Percentiles rank a stretch among this genome's conserved stretches.
phyloP scores from a whole-genome alignment of 129 eudicot genomes.

The Lactuca saligna region DNA sequence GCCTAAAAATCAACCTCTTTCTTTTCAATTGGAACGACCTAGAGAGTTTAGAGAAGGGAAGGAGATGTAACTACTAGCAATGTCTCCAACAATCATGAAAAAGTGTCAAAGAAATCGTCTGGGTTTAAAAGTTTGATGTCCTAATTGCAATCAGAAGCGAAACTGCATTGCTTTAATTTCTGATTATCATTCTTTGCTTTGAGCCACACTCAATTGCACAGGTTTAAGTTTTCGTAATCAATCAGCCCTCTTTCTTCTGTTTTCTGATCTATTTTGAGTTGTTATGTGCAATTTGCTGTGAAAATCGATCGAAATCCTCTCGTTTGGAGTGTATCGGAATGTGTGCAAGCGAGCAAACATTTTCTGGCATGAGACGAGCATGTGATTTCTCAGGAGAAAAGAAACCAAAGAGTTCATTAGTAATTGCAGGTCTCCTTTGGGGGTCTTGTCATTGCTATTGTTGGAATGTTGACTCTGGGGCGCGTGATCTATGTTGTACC shows the following conservation, averaged over 20 bases:
- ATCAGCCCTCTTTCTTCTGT: background rate
- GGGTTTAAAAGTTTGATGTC: background rate
- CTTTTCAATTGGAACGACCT: too few species aligned
- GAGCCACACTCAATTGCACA: background rate
- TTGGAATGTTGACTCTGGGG: background rate
- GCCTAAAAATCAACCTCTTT: too few species aligned
- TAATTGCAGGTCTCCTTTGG: background rate
- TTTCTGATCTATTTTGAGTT: background rate
- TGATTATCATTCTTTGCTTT: background rate
- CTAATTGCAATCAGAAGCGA: background rate
- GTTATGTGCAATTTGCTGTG: background rate
- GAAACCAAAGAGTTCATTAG: background rate
- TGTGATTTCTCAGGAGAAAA: background rate
- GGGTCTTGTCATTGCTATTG: background rate
- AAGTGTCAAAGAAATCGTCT: too few species aligned
- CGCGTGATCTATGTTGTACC: background rate
- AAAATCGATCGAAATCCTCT: background rate
- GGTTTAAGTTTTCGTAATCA: background rate
- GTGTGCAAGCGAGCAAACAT: background rate
- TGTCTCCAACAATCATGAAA: too few species aligned
- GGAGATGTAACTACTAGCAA: too few species aligned
- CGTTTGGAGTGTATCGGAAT: background rate
- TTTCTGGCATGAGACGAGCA: background rate
- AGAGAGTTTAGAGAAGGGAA: too few species aligned
- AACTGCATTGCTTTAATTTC: background rate